Conservation (phyloP, 108 stramenopile genomes). For the Cyclotella baltica region DNA sequence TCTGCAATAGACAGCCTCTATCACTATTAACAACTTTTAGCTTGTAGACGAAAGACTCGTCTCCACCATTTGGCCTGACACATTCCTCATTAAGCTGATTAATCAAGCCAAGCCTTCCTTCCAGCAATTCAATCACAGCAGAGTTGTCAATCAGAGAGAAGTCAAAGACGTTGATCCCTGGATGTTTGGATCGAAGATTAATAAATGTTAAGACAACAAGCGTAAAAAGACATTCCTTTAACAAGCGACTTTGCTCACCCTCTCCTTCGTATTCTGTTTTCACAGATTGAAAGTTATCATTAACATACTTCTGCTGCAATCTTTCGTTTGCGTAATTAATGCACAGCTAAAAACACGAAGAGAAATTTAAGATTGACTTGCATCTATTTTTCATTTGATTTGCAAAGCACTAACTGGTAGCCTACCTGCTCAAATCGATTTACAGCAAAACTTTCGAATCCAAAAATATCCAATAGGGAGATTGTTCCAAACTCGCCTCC, state of each 20-base stretch:
- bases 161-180: slow-evolving; percentile 79
- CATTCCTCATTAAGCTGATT: slow-evolving; percentile 95
- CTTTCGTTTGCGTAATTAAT: slow-evolving; percentile 99
- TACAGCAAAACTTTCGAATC: slow-evolving; percentile 93
- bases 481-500: slow-evolving; percentile 68
- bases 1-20: slow-evolving; percentile 62
- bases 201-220: not conserved
- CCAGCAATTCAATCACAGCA: slow-evolving; percentile 86
- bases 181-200: not conserved
- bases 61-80: slow-evolving; percentile 83
- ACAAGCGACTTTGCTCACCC: slow-evolving; percentile 39
- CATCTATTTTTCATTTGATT: slow-evolving; percentile 4
- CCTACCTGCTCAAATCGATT: slow-evolving; percentile 68
- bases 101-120: slow-evolving; percentile 89
- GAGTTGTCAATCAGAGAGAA: slow-evolving; percentile 91
- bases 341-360: slow-evolving; percentile 73
- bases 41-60: slow-evolving; percentile 84
- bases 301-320: slow-evolving; percentile 91
- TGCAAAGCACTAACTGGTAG: not conserved
- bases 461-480: slow-evolving; percentile 95
- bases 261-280: slow-evolving; percentile 86
- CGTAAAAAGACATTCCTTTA: not conserved
- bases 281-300: slow-evolving; percentile 72
- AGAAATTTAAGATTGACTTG: slow-evolving; percentile 46
- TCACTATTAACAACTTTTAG: slow-evolving; percentile 73